These are phyloP conservation scores for Collybia sordida DNA, from an alignment of 768 basidiomycete species.

Conservation along the genomic window DNA sequence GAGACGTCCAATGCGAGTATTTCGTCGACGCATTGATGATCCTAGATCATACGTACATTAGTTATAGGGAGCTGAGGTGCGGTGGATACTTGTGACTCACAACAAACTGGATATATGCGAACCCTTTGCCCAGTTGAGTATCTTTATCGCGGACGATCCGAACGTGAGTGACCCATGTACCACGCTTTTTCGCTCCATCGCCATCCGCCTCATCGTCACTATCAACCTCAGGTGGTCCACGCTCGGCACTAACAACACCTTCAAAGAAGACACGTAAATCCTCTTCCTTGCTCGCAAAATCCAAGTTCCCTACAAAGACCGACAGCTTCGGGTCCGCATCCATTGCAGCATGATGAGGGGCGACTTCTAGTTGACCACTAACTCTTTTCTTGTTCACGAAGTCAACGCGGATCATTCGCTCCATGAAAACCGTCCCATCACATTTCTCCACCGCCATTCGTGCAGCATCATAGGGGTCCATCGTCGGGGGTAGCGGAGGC, in stretches of 20 bases:
- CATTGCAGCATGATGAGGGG: slow-evolving; percentile 18
- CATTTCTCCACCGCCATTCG: slow-evolving; percentile 52
- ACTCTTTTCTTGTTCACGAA: slow-evolving; percentile 38
- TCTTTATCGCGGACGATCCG: slow-evolving; percentile 87
- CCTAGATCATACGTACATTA: slow-evolving; percentile 42
- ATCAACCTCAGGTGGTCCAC: slow-evolving; percentile 48
- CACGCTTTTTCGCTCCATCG: slow-evolving; percentile 32
- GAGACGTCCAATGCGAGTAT: slow-evolving; percentile 74
- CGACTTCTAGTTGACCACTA: slow-evolving; percentile 9
- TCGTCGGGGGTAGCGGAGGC: slow-evolving; percentile 45
- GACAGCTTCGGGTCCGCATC: slow-evolving; percentile 73
- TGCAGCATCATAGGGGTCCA: slow-evolving; percentile 76
- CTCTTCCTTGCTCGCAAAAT: slow-evolving; percentile 90
- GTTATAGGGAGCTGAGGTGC: background rate
- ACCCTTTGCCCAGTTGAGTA: slow-evolving; percentile 93
- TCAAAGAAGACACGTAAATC: slow-evolving; percentile 89
- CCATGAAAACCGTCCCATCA: slow-evolving; percentile 75
- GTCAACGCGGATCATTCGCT: slow-evolving; percentile 80
- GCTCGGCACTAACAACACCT: slow-evolving; percentile 65
- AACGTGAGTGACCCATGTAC: slow-evolving; percentile 78
- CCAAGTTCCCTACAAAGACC: slow-evolving; percentile 90
- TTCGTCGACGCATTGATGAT: slow-evolving; percentile 91
- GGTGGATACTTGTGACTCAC: slow-evolving; percentile 42
- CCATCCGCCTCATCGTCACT: slow-evolving; percentile 24
- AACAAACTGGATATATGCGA: slow-evolving; percentile 87